Percentiles rank a stretch among this genome's conserved stretches.
These are phyloP conservation scores for Tricholoma saponaceum DNA, from an alignment of 768 basidiomycete species.

Conservation along the genomic window DNA sequence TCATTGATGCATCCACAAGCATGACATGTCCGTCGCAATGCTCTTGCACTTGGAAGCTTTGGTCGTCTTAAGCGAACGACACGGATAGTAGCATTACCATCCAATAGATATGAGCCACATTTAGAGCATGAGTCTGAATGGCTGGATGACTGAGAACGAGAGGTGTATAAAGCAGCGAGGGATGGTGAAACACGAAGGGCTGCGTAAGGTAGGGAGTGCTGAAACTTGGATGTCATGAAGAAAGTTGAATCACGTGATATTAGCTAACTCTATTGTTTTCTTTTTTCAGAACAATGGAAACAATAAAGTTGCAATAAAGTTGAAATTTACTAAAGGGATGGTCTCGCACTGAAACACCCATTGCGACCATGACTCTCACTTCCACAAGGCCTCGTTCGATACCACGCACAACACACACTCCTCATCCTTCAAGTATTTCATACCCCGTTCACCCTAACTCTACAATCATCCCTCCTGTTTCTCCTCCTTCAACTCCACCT, in stretches of 20 bases:
- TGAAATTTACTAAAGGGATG: no score
- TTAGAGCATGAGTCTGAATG: slow-evolving; percentile 34
- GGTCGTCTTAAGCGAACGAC: slow-evolving; percentile 26
- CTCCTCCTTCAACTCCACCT: slow-evolving; percentile 22
- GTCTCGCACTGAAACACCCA: no score
- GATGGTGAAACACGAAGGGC: slow-evolving; percentile 49
- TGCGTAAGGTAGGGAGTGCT: slow-evolving; percentile 41
- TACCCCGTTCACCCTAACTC: slow-evolving; percentile 20
- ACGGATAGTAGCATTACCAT: slow-evolving; percentile 33
- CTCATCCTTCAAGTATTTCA: slow-evolving; percentile 25
- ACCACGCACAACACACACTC: slow-evolving; percentile 22
- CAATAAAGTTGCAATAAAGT: no score
- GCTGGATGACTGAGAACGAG: slow-evolving; percentile 30
- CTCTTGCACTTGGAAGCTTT: slow-evolving; percentile 12
- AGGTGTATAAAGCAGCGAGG: slow-evolving; percentile 61
- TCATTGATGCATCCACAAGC: slow-evolving; percentile 24
- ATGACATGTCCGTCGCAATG: slow-evolving; percentile 25
- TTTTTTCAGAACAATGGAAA: slow-evolving; percentile 16
- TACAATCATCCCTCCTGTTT: slow-evolving; percentile 18
- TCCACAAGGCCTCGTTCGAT: slow-evolving; percentile 28
- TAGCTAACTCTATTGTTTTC: slow-evolving; percentile 13
- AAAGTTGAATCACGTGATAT: slow-evolving; percentile 6
- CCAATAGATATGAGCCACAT: slow-evolving; percentile 50
- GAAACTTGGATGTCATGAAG: slow-evolving; percentile 37
- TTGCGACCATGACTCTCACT: no score